Percentiles rank a stretch among this genome's conserved stretches.
These are phyloP conservation scores for Collybiopsis luxurians DNA, from an alignment of 768 basidiomycete genomes.

Conservation along the genomic window DNA sequence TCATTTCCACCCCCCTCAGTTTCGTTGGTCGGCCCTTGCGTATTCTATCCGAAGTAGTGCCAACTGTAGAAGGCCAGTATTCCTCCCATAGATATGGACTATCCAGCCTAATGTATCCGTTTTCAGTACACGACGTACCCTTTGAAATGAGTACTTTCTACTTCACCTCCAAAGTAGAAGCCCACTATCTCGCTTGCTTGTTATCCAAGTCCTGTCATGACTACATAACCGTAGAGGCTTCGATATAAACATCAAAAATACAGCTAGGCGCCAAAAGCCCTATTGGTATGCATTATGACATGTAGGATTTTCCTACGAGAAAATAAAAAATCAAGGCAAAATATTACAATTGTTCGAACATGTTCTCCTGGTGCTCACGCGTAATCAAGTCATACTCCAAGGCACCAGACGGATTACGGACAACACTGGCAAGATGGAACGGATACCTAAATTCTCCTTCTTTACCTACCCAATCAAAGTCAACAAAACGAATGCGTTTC, in stretches of 20 bases:
- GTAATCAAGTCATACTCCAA: neutral
- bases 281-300: too few relatives aligned
- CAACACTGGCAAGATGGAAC: neutral
- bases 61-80: constrained; percentile 8
- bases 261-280: constrained; percentile 49
- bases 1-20: constrained; percentile 13
- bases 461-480: constrained; percentile 5
- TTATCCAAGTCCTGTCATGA: too few relatives aligned
- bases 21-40: constrained; percentile 12
- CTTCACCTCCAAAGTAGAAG: neutral
- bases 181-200: too few relatives aligned
- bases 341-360: too few relatives aligned
- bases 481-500: constrained; percentile 1
- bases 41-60: constrained; percentile 13
- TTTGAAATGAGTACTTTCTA: constrained; percentile 2
- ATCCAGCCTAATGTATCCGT: neutral
- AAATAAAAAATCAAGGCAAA: too few relatives aligned
- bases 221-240: too few relatives aligned
- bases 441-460: constrained; percentile 3
- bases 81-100: neutral
- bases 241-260: constrained; percentile 49
- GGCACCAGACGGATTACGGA: neutral
- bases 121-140: constrained; percentile 10
- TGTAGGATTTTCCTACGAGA: too few relatives aligned
- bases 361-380: constrained; percentile 1